A percentile compares a stretch with the other conserved stretches of the same genome.
These are phyloP conservation scores for Rhizopogon vinicolor DNA, from an alignment of 768 basidiomycete species.

Conservation along the genomic window DNA sequence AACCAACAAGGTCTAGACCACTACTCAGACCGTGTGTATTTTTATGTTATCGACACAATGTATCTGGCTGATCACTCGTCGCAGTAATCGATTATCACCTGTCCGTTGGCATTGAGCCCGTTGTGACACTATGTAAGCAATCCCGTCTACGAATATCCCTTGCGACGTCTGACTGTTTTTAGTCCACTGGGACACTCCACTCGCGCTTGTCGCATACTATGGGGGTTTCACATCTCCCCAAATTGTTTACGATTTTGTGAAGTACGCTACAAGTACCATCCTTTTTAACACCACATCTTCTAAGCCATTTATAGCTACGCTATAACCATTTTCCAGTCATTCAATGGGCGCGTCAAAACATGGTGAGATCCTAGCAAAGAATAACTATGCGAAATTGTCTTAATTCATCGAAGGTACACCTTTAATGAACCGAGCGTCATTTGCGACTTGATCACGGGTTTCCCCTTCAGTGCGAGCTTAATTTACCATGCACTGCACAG, in stretches of 20 bases:
- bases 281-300: too few species aligned
- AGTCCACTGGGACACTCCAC: slow-evolving; percentile 50
- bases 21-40: slow-evolving; percentile 5
- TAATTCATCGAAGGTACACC: slow-evolving; percentile 33
- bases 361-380: slow-evolving; percentile 23
- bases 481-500: not conserved
- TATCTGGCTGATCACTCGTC: slow-evolving; percentile 26
- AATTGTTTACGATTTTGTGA: slow-evolving; percentile 44
- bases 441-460: slow-evolving; percentile 32
- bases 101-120: slow-evolving; percentile 37
- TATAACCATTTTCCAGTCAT: slow-evolving; percentile 43
- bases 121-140: slow-evolving; percentile 44
- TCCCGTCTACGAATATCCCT: not conserved
- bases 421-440: slow-evolving; percentile 49
- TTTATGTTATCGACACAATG: slow-evolving; percentile 30
- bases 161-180: not conserved
- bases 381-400: not conserved
- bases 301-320: slow-evolving; percentile 33
- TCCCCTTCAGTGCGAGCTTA: slow-evolving; percentile 35
- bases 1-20: slow-evolving; percentile 38
- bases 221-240: slow-evolving; percentile 43
- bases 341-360: slow-evolving; percentile 44
- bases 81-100: slow-evolving; percentile 44
- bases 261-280: slow-evolving; percentile 23
- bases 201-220: slow-evolving; percentile 43